These are phyloP conservation scores for Piedraia hortae DNA, from an alignment of 2,329 filamentous ascomycete species.

Conservation along the genomic window DNA sequence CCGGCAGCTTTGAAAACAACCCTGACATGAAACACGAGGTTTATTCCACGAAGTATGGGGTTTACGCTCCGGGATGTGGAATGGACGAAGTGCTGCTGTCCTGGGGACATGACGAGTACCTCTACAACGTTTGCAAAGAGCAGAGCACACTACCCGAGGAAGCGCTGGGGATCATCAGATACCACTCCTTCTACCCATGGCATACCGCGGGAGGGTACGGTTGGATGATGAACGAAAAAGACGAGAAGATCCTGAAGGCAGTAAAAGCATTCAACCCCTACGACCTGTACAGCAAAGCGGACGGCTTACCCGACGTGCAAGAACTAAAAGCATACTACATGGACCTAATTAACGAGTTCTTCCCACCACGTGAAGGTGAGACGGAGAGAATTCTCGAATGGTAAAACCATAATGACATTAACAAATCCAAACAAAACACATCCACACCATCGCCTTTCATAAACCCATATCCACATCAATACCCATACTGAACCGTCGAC, in stretches of 20 bases:
- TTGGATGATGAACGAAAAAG: conserved; percentile 62
- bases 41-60: conserved; percentile 50
- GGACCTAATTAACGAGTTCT: conserved; percentile 42
- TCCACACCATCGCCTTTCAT: too few relatives aligned
- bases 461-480: too few relatives aligned
- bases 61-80: conserved; percentile 54
- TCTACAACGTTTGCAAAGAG: conserved; percentile 65
- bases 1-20: conserved; percentile 48
- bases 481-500: too few relatives aligned
- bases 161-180: conserved; percentile 74
- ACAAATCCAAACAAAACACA: too few relatives aligned
- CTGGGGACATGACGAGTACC: conserved; percentile 74
- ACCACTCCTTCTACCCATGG: conserved; percentile 86
- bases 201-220: conserved; percentile 55
- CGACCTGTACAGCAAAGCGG: conserved; percentile 76
- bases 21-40: conserved; percentile 43
- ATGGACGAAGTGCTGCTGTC: conserved; percentile 70
- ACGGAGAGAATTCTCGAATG: conserved; percentile 33
- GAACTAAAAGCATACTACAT: conserved; percentile 56
- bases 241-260: conserved; percentile 51
- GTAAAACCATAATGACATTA: too few relatives aligned
- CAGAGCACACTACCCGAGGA: conserved; percentile 55
- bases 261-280: conserved; percentile 78
- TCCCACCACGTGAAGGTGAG: conserved; percentile 14
- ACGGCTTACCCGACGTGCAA: conserved; percentile 47